phyloP scores from a whole-genome alignment of 148 eudicot genomes.

The Linanthus parryae region DNA sequence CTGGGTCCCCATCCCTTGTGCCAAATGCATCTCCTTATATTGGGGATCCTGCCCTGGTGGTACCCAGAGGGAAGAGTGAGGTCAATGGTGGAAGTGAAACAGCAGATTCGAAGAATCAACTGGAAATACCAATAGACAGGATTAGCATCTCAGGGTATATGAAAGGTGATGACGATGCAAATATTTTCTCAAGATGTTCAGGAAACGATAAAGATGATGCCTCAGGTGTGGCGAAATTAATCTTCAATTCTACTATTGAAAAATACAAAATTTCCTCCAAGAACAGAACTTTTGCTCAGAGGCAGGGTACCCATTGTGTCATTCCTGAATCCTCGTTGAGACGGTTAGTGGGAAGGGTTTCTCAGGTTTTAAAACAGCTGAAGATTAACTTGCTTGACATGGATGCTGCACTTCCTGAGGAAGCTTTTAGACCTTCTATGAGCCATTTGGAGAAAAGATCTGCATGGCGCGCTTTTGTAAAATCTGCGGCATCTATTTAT shows the following conservation, averaged over 20 bases:
- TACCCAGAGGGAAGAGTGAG: slow-evolving; percentile 9
- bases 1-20: slow-evolving; percentile 31
- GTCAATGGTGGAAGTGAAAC: background rate
- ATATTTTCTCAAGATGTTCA: slow-evolving; percentile 6
- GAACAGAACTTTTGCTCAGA: slow-evolving; percentile 1
- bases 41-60: slow-evolving; percentile 23
- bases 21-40: slow-evolving; percentile 20
- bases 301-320: slow-evolving; percentile 16
- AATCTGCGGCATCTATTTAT: slow-evolving; percentile 41
- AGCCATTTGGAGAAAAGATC: slow-evolving; percentile 21
- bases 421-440: slow-evolving; percentile 42
- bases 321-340: slow-evolving; percentile 29
- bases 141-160: no score
- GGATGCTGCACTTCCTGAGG: slow-evolving; percentile 46
- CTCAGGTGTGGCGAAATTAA: slow-evolving; percentile 10
- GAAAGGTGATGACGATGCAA: background rate
- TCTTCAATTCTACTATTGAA: slow-evolving; percentile 4
- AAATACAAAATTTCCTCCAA: slow-evolving; percentile 11
- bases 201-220: slow-evolving; percentile 14
- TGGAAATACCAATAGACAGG: slow-evolving; percentile 1
- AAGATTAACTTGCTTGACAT: slow-evolving; percentile 49
- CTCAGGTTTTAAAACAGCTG: slow-evolving; percentile 30
- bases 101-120: slow-evolving; percentile 6
- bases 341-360: slow-evolving; percentile 29
- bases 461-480: slow-evolving; percentile 45